phyloP scores from a whole-genome alignment of 139 green algal genomes.

The Bryopsis sp. region DNA sequence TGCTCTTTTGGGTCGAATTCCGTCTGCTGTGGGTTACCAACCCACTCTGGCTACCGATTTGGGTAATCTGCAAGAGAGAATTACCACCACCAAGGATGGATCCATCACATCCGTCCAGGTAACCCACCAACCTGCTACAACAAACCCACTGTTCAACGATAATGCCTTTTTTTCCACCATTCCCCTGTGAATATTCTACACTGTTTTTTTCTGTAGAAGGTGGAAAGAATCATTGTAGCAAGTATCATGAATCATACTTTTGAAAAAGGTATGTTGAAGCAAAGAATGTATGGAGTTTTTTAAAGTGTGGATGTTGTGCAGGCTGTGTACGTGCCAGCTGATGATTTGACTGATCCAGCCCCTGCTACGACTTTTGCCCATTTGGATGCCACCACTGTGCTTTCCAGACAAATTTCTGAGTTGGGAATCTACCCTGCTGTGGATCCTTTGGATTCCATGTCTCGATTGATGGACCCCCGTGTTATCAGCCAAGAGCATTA shows the following conservation, averaged over 20 bases:
- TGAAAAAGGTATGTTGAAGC: too few species aligned
- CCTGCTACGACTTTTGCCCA: constrained; percentile 98
- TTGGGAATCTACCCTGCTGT: constrained; percentile 99
- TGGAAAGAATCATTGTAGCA: too few species aligned
- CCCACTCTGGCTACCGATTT: constrained; percentile 97
- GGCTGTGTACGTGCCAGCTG: constrained; percentile 97
- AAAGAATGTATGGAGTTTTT: too few species aligned
- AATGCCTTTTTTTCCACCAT: too few species aligned
- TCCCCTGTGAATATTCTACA: too few species aligned
- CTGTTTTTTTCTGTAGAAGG: too few species aligned
- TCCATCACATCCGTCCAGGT: constrained; percentile 97
- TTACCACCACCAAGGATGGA: constrained; percentile 96
- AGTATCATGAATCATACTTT: too few species aligned
- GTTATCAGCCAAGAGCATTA: constrained; percentile 97
- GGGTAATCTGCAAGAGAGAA: constrained; percentile 94
- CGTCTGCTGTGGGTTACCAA: constrained; percentile 99
- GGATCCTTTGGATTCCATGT: constrained; percentile 98
- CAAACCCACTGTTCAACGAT: too few species aligned
- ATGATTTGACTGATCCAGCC: constrained; percentile 97
- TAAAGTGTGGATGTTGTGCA: too few species aligned
- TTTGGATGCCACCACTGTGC: constrained; percentile 96
- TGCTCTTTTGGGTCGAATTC: constrained; percentile 95
- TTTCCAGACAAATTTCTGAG: constrained; percentile 96
- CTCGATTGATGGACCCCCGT: constrained; percentile 89
- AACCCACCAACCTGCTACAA: background rate